A percentile compares a stretch with the other conserved stretches of the same genome.
Evolutionary conservation across 2,329 filamentous ascomycete species (phyloP).

Genomic region (Westerdykella sp.): DNA sequence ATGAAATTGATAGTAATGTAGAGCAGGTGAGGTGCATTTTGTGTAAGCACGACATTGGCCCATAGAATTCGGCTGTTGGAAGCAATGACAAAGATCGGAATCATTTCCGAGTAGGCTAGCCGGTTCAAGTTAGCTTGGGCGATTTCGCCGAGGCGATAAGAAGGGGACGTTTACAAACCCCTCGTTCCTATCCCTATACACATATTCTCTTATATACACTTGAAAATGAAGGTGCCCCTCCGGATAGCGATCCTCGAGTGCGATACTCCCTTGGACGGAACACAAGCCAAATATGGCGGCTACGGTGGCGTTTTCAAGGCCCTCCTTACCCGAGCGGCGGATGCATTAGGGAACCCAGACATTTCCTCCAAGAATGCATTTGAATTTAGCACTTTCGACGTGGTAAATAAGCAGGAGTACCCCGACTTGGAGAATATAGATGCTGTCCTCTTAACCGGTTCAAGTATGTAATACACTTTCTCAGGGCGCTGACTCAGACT

Average conservation of each 20-base stretch:
- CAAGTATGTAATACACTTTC: constrained; percentile 40
- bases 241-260: constrained; percentile 84
- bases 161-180: neutral
- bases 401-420: constrained; percentile 64
- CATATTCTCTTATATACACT: neutral
- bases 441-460: constrained; percentile 74
- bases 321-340: constrained; percentile 48
- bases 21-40: too few species aligned
- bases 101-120: neutral
- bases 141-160: neutral
- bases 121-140: constrained; percentile 4
- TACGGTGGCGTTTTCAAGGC: constrained; percentile 61
- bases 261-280: constrained; percentile 65
- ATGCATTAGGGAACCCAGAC: constrained; percentile 39
- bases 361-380: constrained; percentile 40
- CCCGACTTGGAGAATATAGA: constrained; percentile 70
- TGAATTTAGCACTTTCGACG: constrained; percentile 60
- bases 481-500: constrained; percentile 3
- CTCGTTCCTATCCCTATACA: neutral
- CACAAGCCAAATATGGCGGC: constrained; percentile 58
- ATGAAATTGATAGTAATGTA: too few species aligned
- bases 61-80: too few species aligned
- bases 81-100: neutral
- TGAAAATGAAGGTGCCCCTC: constrained; percentile 41
- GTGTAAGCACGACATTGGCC: too few species aligned